Evolutionary conservation across 805 yeast genomes (phyloP).

Genomic region (Nakazawaea ernobii): DNA sequence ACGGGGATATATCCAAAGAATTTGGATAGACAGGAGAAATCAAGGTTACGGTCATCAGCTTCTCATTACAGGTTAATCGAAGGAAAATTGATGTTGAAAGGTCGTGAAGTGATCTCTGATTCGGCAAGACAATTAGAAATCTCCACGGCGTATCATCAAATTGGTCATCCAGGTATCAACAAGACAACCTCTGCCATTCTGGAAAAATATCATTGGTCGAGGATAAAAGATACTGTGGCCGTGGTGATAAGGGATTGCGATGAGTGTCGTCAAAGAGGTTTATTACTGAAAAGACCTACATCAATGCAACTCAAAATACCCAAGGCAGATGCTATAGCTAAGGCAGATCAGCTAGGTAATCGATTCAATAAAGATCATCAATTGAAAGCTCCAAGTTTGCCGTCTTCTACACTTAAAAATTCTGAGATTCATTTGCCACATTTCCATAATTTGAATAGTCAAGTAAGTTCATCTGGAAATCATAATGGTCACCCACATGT

Average conservation of each 20-base stretch:
- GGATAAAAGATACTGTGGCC: constrained; percentile 83
- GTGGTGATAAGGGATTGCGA: constrained; percentile 71
- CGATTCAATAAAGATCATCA: background rate
- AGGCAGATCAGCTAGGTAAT: constrained; percentile 9
- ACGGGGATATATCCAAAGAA: constrained; percentile 84
- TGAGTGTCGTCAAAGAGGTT: constrained; percentile 51
- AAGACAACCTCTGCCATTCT: constrained; percentile 74
- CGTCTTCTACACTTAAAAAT: background rate
- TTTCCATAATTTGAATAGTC: constrained; percentile 12
- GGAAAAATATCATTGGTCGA: constrained; percentile 84
- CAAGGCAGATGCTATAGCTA: constrained; percentile 13
- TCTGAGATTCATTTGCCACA: constrained; percentile 9
- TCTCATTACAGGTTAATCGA: constrained; percentile 67
- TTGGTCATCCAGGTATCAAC: constrained; percentile 82
- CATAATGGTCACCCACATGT: constrained; percentile 20
- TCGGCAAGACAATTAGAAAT: constrained; percentile 70
- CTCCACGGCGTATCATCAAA: constrained; percentile 62
- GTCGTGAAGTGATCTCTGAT: constrained; percentile 78
- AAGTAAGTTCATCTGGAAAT: constrained; percentile 12
- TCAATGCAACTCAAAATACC: constrained; percentile 1
- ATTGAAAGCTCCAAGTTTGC: background rate
- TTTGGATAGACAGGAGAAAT: constrained; percentile 78
- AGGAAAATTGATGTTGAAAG: constrained; percentile 72
- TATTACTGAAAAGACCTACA: constrained; percentile 16
- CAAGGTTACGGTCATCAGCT: constrained; percentile 77